Conservation (phyloP, 108 stramenopile species). For the Cylindrotheca closterium region DNA sequence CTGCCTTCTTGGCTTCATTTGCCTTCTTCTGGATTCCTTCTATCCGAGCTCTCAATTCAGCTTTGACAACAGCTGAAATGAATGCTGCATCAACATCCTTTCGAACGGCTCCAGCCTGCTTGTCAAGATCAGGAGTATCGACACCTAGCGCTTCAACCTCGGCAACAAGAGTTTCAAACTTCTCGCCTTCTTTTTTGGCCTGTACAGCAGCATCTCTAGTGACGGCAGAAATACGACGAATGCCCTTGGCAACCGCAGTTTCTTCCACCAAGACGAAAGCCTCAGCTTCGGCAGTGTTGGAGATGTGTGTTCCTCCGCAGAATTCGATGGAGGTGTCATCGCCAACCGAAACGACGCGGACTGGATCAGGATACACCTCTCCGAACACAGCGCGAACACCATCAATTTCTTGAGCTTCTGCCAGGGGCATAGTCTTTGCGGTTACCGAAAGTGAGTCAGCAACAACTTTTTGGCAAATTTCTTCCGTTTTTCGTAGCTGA, state of each 20-base stretch:
- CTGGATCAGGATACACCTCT: constrained; percentile 99
- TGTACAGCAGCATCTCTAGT: constrained; percentile 81
- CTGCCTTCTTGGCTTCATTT: constrained; percentile 78
- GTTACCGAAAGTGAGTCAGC: constrained; percentile 61
- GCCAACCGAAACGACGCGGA: constrained; percentile 91
- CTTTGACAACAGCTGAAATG: constrained; percentile 81
- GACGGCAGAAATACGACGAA: constrained; percentile 94
- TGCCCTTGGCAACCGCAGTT: constrained; percentile 97
- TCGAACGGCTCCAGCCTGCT: constrained; percentile 75
- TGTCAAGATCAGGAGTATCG: constrained; percentile 63
- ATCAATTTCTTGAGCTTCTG: constrained; percentile 83
- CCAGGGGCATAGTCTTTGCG: constrained; percentile 67
- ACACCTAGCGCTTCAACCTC: constrained; percentile 50
- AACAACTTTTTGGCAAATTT: constrained; percentile 81
- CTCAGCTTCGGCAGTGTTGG: constrained; percentile 92
- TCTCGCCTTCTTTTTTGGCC: constrained; percentile 74
- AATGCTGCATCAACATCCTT: constrained; percentile 77
- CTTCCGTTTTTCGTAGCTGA: constrained; percentile 85
- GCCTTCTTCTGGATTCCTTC: constrained; percentile 85
- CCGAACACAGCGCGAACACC: constrained; percentile 97
- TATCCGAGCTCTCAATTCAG: constrained; percentile 71
- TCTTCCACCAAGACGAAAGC: constrained; percentile 94
- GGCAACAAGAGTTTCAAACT: constrained; percentile 48
- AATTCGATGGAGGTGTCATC: constrained; percentile 94
- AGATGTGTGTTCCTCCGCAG: constrained; percentile 99